Conservation (phyloP, 1,139 yeast genomes). For the Ashbya aceris region DNA sequence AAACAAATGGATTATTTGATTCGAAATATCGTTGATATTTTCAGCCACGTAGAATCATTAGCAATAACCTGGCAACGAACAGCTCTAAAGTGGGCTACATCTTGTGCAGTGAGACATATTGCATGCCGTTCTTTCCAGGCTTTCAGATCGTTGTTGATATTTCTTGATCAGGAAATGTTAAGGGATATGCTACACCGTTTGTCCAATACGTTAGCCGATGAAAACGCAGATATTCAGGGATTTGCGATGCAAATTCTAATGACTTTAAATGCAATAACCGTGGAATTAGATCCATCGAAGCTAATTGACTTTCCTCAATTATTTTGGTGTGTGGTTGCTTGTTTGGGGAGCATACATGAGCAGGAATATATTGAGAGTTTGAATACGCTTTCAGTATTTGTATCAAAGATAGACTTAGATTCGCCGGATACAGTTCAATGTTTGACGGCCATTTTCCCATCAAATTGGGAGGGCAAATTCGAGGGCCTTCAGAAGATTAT, state of each 20-base stretch:
- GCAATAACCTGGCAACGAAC: constrained; percentile 79
- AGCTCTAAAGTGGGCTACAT: constrained; percentile 89
- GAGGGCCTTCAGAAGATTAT: constrained; percentile 79
- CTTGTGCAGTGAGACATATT: constrained; percentile 93
- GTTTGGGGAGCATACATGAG: constrained; percentile 82
- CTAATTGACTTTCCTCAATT: constrained; percentile 83
- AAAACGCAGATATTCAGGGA: constrained; percentile 82
- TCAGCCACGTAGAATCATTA: constrained; percentile 44
- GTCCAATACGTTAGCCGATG: constrained; percentile 88
- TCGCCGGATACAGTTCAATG: constrained; percentile 81
- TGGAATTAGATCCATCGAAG: constrained; percentile 70
- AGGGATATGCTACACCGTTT: constrained; percentile 90
- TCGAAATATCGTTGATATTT: constrained; percentile 51
- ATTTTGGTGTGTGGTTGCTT: constrained; percentile 94
- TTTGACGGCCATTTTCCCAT: constrained; percentile 78
- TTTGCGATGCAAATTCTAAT: constrained; percentile 94
- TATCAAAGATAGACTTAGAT: constrained; percentile 78
- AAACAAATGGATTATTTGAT: constrained; percentile 76
- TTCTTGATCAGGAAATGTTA: constrained; percentile 79
- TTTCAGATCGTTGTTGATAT: constrained; percentile 69
- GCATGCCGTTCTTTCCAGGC: constrained; percentile 95
- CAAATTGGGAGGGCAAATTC: constrained; percentile 91
- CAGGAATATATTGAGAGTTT: constrained; percentile 85
- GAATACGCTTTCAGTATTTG: constrained; percentile 70
- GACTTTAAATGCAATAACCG: constrained; percentile 88